Percentiles rank a stretch among this genome's conserved stretches.
Conservation (phyloP, 257 asterid genomes). For the Salvia rosmarinus region DNA sequence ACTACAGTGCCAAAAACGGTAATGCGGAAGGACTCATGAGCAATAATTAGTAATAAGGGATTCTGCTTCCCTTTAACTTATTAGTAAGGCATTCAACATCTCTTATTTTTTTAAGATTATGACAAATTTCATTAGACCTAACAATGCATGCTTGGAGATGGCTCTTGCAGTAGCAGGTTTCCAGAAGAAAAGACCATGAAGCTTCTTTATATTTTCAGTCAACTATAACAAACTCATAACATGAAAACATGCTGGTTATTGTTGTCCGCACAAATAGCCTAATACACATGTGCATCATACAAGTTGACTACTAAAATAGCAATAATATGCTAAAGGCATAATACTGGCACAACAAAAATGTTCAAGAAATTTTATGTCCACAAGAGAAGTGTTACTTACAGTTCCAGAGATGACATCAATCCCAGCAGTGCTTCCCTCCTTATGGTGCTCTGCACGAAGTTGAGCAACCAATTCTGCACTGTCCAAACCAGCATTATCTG, state of each 20-base stretch:
- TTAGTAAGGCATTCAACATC: not conserved
- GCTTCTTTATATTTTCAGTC: not conserved
- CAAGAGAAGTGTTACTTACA: conserved; percentile 49
- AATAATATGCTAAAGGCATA: not conserved
- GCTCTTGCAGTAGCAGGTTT: too few relatives aligned
- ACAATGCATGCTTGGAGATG: not conserved
- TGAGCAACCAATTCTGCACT: conserved; percentile 86
- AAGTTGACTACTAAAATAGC: not conserved
- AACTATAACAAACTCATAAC: too few relatives aligned
- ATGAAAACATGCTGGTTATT: not conserved
- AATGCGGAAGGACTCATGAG: too few relatives aligned
- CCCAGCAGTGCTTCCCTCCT: conserved; percentile 75
- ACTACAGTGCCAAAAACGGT: too few relatives aligned
- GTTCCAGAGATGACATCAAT: conserved; percentile 86
- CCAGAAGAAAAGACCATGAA: not conserved
- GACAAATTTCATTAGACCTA: not conserved
- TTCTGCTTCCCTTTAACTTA: not conserved
- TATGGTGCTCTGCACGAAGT: conserved; percentile 92
- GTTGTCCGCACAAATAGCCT: not conserved
- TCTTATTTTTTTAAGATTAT: not conserved
- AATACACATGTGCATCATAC: not conserved
- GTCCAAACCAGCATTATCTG: conserved; percentile 92
- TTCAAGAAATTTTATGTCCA: not conserved
- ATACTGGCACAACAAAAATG: not conserved
- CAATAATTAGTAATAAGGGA: not conserved